Conservation (phyloP, 371 early-diverging fungal species). For the Sporodiniella umbellata region DNA sequence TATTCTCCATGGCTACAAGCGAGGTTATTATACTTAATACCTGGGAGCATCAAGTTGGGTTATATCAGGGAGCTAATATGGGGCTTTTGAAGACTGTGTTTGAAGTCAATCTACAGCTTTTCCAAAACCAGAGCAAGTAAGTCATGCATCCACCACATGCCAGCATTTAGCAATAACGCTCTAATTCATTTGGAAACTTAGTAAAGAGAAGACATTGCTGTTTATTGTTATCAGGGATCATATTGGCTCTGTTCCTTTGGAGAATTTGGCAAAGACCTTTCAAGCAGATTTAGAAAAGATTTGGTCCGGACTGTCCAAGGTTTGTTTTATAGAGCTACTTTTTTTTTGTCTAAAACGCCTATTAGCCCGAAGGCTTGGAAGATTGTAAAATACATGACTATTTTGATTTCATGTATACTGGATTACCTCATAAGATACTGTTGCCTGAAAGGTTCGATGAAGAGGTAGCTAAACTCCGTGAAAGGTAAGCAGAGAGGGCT, state of each 20-base stretch:
- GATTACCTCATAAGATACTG: slow-evolving; percentile 90
- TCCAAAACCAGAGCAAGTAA: slow-evolving; percentile 72
- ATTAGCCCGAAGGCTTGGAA: slow-evolving; percentile 78
- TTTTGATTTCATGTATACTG: slow-evolving; percentile 91
- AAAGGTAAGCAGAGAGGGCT: slow-evolving; percentile 45
- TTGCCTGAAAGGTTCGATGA: slow-evolving; percentile 82
- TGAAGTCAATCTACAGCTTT: slow-evolving; percentile 96
- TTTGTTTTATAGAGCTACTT: slow-evolving; percentile 13
- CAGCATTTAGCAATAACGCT: background rate
- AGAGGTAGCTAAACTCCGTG: slow-evolving; percentile 65
- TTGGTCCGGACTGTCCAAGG: slow-evolving; percentile 87
- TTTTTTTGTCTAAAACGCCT: background rate
- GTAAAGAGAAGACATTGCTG: slow-evolving; percentile 82
- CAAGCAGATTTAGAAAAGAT: slow-evolving; percentile 83
- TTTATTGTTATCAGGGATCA: slow-evolving; percentile 97
- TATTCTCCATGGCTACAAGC: slow-evolving; percentile 94
- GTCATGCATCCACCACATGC: background rate
- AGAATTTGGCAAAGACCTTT: slow-evolving; percentile 75
- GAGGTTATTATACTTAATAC: slow-evolving; percentile 96
- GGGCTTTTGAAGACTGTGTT: slow-evolving; percentile 96
- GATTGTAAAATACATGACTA: slow-evolving; percentile 79
- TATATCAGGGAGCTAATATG: slow-evolving; percentile 99
- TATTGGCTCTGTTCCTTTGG: slow-evolving; percentile 85
- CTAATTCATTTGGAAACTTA: slow-evolving; percentile 3
- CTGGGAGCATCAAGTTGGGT: slow-evolving; percentile 98